phyloP scores from a whole-genome alignment of 305 asterid species.

The Caryopteris hybrid region DNA sequence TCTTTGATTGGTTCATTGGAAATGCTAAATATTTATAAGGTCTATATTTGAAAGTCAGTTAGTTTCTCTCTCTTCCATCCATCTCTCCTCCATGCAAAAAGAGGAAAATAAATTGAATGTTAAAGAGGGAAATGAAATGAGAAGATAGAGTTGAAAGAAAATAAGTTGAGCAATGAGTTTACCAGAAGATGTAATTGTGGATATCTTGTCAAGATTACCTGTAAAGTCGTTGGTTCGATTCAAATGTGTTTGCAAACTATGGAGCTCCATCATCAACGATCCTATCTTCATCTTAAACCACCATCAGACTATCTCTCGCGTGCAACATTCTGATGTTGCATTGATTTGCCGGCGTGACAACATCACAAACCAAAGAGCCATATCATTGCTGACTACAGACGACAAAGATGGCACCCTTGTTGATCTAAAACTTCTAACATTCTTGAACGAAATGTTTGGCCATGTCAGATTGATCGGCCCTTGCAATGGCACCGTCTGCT shows the following conservation, averaged over 20 bases:
- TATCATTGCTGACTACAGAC: conserved; percentile 26
- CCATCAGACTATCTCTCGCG: not conserved
- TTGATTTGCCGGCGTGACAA: conserved; percentile 39
- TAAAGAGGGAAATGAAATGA: not conserved
- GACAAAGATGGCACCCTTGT: conserved; percentile 11
- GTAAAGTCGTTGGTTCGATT: conserved; percentile 37
- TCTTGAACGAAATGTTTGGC: conserved; percentile 39
- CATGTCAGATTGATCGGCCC: conserved; percentile 53
- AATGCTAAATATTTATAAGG: conserved; percentile 18
- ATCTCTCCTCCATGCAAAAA: not conserved
- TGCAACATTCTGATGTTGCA: conserved; percentile 8
- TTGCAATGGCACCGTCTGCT: conserved; percentile 45
- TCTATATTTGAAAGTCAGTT: not conserved
- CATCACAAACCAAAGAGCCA: conserved; percentile 33
- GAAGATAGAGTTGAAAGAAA: not conserved
- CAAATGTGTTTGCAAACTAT: conserved; percentile 42
- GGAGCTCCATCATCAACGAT: conserved; percentile 27
- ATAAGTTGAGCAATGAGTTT: conserved; percentile 20
- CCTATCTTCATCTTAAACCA: conserved; percentile 34
- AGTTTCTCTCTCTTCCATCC: not conserved
- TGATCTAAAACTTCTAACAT: conserved; percentile 32
- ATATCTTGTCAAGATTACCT: conserved; percentile 39
- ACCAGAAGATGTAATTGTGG: conserved; percentile 40
- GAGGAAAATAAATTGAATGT: not conserved
- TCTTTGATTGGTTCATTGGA: conserved; percentile 6